These are phyloP conservation scores for Leccinum fuscescens DNA, from an alignment of 1,284 basidiomycete species.

Conservation along the genomic window DNA sequence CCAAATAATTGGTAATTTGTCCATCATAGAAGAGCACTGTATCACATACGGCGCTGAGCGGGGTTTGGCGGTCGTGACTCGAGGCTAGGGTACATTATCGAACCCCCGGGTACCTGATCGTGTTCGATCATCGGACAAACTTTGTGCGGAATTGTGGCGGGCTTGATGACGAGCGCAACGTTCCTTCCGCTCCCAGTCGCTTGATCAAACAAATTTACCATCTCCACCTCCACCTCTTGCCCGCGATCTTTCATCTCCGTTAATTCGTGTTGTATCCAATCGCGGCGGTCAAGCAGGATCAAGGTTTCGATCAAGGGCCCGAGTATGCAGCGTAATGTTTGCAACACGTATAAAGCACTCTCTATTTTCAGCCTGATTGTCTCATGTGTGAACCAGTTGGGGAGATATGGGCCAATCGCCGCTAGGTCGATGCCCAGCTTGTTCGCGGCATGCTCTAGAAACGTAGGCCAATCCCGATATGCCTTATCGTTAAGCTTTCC, in stretches of 20 bases:
- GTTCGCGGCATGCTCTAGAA: conserved; percentile 38
- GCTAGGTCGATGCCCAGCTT: conserved; percentile 36
- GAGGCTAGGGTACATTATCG: conserved; percentile 1
- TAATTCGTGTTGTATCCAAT: conserved; percentile 44
- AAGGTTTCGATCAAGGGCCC: conserved; percentile 51
- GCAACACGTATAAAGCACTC: conserved; percentile 41
- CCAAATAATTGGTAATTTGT: conserved; percentile 19
- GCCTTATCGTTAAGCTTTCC: conserved; percentile 46
- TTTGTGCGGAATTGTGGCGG: conserved; percentile 11
- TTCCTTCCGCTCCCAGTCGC: conserved; percentile 63
- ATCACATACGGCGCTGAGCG: conserved; percentile 8
- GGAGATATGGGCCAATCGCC: conserved; percentile 27
- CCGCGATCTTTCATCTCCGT: conserved; percentile 26
- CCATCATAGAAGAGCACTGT: conserved; percentile 9
- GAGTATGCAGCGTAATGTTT: conserved; percentile 49
- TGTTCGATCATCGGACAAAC: conserved; percentile 6
- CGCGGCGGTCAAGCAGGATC: conserved; percentile 47
- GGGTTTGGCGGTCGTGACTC: conserved; percentile 3
- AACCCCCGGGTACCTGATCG: conserved; percentile 5
- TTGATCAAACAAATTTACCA: conserved; percentile 68
- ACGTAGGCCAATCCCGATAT: conserved; percentile 47
- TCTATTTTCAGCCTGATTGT: conserved; percentile 30
- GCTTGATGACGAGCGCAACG: conserved; percentile 52
- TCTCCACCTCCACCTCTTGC: conserved; percentile 37
- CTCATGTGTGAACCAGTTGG: conserved; percentile 28